Conservation (phyloP, 352 stramenopile genomes). For the Elongisporangium prolatum region DNA sequence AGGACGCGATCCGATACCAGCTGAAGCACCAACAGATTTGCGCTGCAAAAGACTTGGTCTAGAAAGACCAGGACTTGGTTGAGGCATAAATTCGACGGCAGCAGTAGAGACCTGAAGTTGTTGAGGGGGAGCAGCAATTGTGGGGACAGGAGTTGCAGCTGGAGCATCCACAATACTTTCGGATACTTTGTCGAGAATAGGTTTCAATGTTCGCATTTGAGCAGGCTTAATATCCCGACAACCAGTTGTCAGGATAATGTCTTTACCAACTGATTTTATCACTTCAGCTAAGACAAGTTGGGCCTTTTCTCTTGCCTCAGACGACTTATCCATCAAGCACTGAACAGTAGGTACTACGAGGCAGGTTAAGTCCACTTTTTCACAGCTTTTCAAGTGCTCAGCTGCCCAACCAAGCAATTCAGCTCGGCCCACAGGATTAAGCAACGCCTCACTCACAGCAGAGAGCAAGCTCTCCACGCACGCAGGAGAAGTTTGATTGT, state of each 20-base stretch:
- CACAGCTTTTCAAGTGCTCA: constrained; percentile 58
- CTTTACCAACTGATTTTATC: constrained; percentile 78
- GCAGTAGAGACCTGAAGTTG: background rate
- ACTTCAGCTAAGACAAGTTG: constrained; percentile 73
- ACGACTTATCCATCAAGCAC: constrained; percentile 80
- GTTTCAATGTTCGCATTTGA: constrained; percentile 82
- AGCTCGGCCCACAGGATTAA: constrained; percentile 73
- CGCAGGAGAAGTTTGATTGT: constrained; percentile 43
- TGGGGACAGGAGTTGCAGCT: constrained; percentile 1
- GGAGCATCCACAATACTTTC: constrained; percentile 27
- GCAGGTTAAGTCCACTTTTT: constrained; percentile 61
- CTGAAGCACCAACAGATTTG: background rate
- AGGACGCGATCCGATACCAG: background rate
- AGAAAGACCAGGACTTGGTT: background rate
- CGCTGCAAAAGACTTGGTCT: background rate
- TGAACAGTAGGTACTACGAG: constrained; percentile 72
- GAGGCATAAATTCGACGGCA: background rate
- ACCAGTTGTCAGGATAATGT: constrained; percentile 57
- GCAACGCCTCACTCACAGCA: constrained; percentile 60
- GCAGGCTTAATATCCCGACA: constrained; percentile 83
- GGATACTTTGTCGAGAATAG: constrained; percentile 76
- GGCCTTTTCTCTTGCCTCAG: constrained; percentile 78
- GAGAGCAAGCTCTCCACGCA: constrained; percentile 76
- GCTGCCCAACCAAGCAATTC: constrained; percentile 74
- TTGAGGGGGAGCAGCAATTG: background rate